Conservation (phyloP, 192 early-diverging fungal genomes). For the Oehlia diaphana region DNA sequence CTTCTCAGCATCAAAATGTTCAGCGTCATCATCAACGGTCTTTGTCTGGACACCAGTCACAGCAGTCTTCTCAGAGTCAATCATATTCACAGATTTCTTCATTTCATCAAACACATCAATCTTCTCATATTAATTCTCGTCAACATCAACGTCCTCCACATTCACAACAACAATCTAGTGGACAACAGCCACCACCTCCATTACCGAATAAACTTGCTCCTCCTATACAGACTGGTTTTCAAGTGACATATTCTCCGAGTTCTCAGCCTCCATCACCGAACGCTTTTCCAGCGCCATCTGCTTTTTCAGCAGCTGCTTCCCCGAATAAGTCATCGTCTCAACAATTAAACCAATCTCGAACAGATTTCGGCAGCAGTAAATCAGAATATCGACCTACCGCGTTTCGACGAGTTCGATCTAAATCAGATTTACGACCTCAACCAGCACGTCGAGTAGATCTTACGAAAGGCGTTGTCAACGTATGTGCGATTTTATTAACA, state of each 20-base stretch:
- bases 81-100: background rate
- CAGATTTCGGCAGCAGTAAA: background rate
- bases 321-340: background rate
- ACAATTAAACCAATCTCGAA: background rate
- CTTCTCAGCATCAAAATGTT: slow-evolving; percentile 19
- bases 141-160: slow-evolving; percentile 9
- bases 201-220: slow-evolving; percentile 1
- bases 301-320: background rate
- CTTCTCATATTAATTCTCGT: background rate
- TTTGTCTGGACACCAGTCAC: background rate
- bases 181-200: background rate
- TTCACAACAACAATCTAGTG: background rate
- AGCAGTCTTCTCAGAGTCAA: background rate
- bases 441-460: background rate
- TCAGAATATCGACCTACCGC: background rate
- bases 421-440: slow-evolving; percentile 21
- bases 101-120: background rate
- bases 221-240: slow-evolving; percentile 9
- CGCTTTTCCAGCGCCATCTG: background rate
- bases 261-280: background rate
- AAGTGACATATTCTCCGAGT: background rate
- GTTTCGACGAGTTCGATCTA: slow-evolving; percentile 25
- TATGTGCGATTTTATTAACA: slow-evolving; percentile 8
- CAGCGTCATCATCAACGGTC: background rate
- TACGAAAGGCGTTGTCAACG: slow-evolving; percentile 4